Base-by-base conservation (phyloP, 495 filamentous ascomycete genomes). In the Aspergillus incahuasiensis region DNA sequence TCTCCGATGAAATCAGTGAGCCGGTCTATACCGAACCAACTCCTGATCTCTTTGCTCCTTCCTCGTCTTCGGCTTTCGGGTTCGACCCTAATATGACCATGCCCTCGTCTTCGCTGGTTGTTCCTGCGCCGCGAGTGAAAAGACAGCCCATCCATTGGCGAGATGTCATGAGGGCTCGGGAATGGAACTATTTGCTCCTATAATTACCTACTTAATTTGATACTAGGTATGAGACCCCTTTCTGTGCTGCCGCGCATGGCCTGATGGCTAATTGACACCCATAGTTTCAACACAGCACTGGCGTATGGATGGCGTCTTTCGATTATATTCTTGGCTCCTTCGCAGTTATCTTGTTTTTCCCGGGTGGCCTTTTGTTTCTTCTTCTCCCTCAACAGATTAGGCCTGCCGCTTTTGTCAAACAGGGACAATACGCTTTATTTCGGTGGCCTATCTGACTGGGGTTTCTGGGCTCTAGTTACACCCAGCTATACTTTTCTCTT, bases 131-230 rank as follows among this genome's bases (percentile, higher is more conserved):
- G 20, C 48, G 30, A 12, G 19, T 38, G 18, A 49, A 38, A 16
- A 38, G 24, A 21, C 48, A 19, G 21, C 81, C 65, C 39, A 82
- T 91, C 67, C 90, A 90, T 80, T 97, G 92, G 92, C 79, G 92
- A 74, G 91, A 96, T 72, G 79, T 94, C 61, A 97, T 97, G 92
- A 79, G 79, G 71, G 82, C 83, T 68, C 90, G 90, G 71, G 82
- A 82, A 62, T 96, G 90, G 92, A 84, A 90, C 65, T 92, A 87
- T 76, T 74, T 97, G 63, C 79, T 97, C 69, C 90, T 97, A 67
- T 95, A 79, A 8, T 22, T 24, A n/a, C 8, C 24, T 32, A 5
- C 18, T 32, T 20, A 22, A 22, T 16, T 22, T 6, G 13, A 2
- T 35, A 11, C 32, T 35, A 35, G 24, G 30, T 48, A 48, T 35